Conservation (phyloP, 306 rosid genomes). For the Carpinus fangiana region DNA sequence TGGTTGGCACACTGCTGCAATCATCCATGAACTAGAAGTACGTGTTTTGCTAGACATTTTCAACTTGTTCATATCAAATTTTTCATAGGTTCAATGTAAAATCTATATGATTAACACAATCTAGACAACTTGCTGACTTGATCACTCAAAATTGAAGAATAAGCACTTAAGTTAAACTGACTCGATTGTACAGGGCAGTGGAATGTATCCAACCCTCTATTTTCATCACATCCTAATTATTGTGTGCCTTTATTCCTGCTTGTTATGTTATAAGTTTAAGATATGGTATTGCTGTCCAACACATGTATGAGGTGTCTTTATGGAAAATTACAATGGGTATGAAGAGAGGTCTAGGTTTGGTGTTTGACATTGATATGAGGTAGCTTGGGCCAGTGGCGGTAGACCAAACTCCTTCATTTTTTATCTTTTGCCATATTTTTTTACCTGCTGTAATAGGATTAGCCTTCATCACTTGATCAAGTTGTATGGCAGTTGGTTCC, state of each 20-base stretch:
- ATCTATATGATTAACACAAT: background rate
- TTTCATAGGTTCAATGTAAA: background rate
- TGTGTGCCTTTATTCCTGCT: background rate
- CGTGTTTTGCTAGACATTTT: conserved; percentile 23
- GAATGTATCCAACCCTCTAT: background rate
- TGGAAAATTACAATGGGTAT: too few relatives aligned
- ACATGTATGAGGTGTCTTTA: too few relatives aligned
- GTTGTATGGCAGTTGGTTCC: background rate
- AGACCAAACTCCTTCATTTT: background rate
- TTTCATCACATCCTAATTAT: background rate
- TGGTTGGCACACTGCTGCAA: conserved; percentile 99
- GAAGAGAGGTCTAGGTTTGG: too few relatives aligned
- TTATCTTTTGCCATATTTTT: background rate
- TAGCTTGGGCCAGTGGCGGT: background rate
- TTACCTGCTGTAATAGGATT: background rate
- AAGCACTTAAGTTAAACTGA: background rate
- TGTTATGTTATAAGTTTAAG: conserved; percentile 4
- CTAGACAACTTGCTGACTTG: background rate
- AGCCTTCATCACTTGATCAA: background rate
- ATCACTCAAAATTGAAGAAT: background rate
- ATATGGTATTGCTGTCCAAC: too few relatives aligned
- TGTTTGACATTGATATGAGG: background rate
- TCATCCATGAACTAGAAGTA: conserved; percentile 93
- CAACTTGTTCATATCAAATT: conserved; percentile 1
- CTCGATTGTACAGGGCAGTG: background rate